Percentiles rank a stretch among this genome's conserved stretches.
Conservation (phyloP, 1,284 basidiomycete genomes). For the Ceratobasidium sp. region DNA sequence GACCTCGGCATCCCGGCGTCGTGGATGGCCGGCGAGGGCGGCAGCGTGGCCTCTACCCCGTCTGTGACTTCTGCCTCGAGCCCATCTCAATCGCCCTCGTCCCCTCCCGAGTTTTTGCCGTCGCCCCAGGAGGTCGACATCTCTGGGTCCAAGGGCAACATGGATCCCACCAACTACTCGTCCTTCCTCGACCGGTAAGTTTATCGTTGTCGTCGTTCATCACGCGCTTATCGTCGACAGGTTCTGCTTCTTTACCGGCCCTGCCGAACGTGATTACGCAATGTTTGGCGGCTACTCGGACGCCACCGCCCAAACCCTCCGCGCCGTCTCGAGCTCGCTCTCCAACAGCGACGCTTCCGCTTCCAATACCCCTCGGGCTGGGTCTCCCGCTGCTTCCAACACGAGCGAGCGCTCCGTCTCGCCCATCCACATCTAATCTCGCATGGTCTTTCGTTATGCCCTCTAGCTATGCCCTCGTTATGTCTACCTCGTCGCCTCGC, state of each 20-base stretch:
- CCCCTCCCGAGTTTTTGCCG: conserved; percentile 49
- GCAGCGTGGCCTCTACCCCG: conserved; percentile 64
- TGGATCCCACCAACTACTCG: conserved; percentile 56
- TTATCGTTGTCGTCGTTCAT: conserved; percentile 24
- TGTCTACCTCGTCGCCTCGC: not conserved
- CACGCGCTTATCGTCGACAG: conserved; percentile 50
- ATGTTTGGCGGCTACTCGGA: conserved; percentile 17
- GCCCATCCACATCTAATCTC: conserved; percentile 10
- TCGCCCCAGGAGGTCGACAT: conserved; percentile 46
- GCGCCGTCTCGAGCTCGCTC: conserved; percentile 29
- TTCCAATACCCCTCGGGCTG: conserved; percentile 2
- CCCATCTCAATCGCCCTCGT: conserved; percentile 50
- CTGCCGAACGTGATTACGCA: conserved; percentile 42
- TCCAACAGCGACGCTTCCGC: conserved; percentile 5
- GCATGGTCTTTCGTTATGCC: not conserved
- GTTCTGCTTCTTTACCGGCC: conserved; percentile 78
- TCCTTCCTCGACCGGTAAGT: conserved; percentile 69
- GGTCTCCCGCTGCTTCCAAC: conserved; percentile 7
- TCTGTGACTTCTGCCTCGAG: conserved; percentile 50
- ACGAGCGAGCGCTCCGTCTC: conserved; percentile 4
- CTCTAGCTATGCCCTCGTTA: not conserved
- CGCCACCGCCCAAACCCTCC: conserved; percentile 20
- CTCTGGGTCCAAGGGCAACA: conserved; percentile 41
- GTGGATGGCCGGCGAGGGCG: conserved; percentile 47
- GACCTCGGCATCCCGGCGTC: conserved; percentile 41